These are phyloP conservation scores for Posidonia oceanica DNA, from an alignment of 116 monocot species.

Conservation along the genomic window DNA sequence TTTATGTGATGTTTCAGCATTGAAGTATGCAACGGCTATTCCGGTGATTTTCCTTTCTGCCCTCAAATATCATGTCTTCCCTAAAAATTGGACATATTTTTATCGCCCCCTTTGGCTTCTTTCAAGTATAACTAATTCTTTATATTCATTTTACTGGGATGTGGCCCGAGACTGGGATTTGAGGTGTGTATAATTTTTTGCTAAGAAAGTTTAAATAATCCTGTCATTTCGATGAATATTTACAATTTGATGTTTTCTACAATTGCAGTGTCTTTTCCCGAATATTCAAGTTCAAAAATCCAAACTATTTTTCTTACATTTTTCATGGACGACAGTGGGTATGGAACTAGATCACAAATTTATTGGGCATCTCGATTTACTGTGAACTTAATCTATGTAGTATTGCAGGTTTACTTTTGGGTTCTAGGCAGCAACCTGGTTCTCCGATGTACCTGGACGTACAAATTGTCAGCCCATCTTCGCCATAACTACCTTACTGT, in stretches of 20 bases:
- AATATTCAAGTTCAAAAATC: constrained; percentile 90
- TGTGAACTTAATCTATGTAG: background rate
- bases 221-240: background rate
- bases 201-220: background rate
- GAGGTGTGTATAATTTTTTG: constrained; percentile 28
- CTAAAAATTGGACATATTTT: constrained; percentile 60
- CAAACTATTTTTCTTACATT: constrained; percentile 33
- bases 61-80: constrained; percentile 80
- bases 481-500: constrained; percentile 96
- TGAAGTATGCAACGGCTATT: constrained; percentile 87
- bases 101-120: constrained; percentile 93
- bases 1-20: constrained; percentile 39
- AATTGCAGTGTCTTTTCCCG: constrained; percentile 50
- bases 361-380: too few species aligned
- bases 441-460: constrained; percentile 97
- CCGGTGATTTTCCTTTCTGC: constrained; percentile 94
- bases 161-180: constrained; percentile 91
- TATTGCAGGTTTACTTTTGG: constrained; percentile 79
- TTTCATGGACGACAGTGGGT: constrained; percentile 79
- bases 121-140: constrained; percentile 71
- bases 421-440: constrained; percentile 80
- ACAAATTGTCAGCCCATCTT: constrained; percentile 95
- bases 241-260: background rate
- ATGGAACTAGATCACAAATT: background rate
- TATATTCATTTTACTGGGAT: constrained; percentile 99